phyloP scores from a whole-genome alignment of 352 stramenopile species.

The Phytophthora capsici region DNA sequence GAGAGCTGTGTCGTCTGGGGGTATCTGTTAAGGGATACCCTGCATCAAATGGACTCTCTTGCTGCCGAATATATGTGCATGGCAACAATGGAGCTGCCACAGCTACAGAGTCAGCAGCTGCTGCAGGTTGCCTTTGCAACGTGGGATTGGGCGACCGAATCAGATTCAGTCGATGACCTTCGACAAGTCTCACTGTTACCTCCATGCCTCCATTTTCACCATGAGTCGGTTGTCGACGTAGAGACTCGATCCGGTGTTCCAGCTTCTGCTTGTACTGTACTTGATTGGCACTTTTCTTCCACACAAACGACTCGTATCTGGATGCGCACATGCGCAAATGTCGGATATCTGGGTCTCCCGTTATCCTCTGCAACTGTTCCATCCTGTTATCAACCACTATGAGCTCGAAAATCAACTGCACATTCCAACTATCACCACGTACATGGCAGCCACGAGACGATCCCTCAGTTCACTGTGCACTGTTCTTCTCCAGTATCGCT shows the following conservation, averaged over 20 bases:
- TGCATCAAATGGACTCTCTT: conserved; percentile 7
- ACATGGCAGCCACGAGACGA: conserved; percentile 44
- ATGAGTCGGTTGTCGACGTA: conserved; percentile 59
- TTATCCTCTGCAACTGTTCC: conserved; percentile 68
- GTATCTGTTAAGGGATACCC: conserved; percentile 5
- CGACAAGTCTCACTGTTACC: conserved; percentile 27
- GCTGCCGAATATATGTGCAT: conserved; percentile 22
- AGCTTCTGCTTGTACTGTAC: conserved; percentile 78
- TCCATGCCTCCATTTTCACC: conserved; percentile 33
- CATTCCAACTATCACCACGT: conserved; percentile 13
- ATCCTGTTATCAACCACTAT: conserved; percentile 38
- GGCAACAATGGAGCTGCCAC: conserved; percentile 9
- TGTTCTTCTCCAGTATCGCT: conserved; percentile 42
- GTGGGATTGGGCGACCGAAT: conserved; percentile 19
- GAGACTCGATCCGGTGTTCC: conserved; percentile 67
- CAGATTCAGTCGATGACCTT: conserved; percentile 36
- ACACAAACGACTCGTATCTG: conserved; percentile 75
- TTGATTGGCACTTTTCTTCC: conserved; percentile 70
- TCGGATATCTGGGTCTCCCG: conserved; percentile 52
- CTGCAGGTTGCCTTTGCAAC: conserved; percentile 14
- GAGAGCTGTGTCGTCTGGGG: conserved; percentile 17
- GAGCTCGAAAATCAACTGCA: not conserved
- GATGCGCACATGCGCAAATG: conserved; percentile 67
- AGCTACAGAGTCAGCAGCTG: not conserved
- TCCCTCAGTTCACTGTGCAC: conserved; percentile 45